A percentile compares a stretch with the other conserved stretches of the same genome.
Conservation (phyloP, 73 alveolate species). For the Halteria grandinella region DNA sequence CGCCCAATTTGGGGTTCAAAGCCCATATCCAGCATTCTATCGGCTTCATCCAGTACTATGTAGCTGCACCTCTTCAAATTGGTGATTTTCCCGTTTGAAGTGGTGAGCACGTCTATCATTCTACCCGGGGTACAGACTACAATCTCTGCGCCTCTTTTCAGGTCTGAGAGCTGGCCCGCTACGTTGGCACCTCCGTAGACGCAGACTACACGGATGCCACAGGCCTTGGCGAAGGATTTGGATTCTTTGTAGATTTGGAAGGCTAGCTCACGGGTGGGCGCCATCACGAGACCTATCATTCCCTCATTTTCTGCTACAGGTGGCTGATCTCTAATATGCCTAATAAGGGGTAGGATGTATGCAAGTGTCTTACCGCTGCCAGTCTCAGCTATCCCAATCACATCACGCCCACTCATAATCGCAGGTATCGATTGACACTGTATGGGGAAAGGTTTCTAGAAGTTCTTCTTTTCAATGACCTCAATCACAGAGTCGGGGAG, state of each 20-base stretch:
- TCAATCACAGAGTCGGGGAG: conserved; percentile 85
- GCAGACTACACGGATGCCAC: conserved; percentile 85
- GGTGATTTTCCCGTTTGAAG: conserved; percentile 95
- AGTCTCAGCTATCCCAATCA: conserved; percentile 98
- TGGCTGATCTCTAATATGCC: conserved; percentile 92
- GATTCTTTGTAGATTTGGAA: conserved; percentile 93
- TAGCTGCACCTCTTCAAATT: conserved; percentile 94
- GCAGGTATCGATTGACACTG: conserved; percentile 96
- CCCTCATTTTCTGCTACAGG: conserved; percentile 97
- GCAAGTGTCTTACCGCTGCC: conserved; percentile 99
- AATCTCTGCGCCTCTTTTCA: conserved; percentile 96
- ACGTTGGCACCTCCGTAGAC: conserved; percentile 98
- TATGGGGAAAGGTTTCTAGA: conserved; percentile 93
- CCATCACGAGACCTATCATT: conserved; percentile 94
- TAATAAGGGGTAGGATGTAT: conserved; percentile 96
- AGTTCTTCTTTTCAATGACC: conserved; percentile 83
- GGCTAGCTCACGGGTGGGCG: conserved; percentile 99
- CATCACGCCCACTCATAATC: conserved; percentile 98
- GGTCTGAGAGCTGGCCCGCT: conserved; percentile 90
- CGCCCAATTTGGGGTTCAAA: conserved; percentile 97
- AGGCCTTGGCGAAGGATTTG: conserved; percentile 80
- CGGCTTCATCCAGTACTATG: conserved; percentile 99
- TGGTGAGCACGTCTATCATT: conserved; percentile 95
- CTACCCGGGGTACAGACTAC: conserved; percentile 99
- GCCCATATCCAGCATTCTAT: conserved; percentile 99